These are phyloP conservation scores for Abelmoschus esculentus DNA, from an alignment of 345 rosid species.

Conservation along the genomic window DNA sequence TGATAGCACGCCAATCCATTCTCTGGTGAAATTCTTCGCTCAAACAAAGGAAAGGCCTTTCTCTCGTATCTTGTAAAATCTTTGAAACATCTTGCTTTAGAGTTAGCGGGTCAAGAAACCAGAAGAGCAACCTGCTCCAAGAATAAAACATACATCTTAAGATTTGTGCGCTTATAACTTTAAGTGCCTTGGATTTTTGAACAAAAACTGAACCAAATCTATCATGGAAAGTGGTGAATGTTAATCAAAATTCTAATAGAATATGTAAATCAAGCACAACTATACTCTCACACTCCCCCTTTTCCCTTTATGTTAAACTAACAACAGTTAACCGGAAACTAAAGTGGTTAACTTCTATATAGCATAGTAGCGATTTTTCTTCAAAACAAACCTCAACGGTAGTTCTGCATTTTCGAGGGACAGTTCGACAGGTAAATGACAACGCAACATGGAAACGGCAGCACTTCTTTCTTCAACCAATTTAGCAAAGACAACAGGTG, in stretches of 20 bases:
- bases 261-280: neutral
- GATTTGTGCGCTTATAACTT: neutral
- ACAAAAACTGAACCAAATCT: neutral
- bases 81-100: constrained; percentile 50
- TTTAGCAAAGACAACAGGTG: constrained; percentile 17
- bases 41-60: constrained; percentile 64
- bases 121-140: constrained; percentile 49
- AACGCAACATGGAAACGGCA: constrained; percentile 35
- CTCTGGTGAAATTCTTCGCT: constrained; percentile 46
- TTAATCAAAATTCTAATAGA: neutral
- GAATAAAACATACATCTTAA: neutral
- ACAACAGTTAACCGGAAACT: neutral
- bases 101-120: constrained; percentile 60
- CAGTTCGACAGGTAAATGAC: constrained; percentile 35
- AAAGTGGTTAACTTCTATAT: neutral
- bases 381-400: constrained; percentile 49
- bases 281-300: neutral
- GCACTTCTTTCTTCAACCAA: constrained; percentile 20
- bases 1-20: constrained; percentile 41
- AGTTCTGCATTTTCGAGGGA: constrained; percentile 27
- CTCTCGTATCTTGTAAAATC: constrained; percentile 40
- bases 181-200: neutral
- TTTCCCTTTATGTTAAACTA: neutral
- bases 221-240: neutral
- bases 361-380: neutral